Conservation (phyloP, 1,139 yeast genomes). For the Saccharomycopsis phalli region DNA sequence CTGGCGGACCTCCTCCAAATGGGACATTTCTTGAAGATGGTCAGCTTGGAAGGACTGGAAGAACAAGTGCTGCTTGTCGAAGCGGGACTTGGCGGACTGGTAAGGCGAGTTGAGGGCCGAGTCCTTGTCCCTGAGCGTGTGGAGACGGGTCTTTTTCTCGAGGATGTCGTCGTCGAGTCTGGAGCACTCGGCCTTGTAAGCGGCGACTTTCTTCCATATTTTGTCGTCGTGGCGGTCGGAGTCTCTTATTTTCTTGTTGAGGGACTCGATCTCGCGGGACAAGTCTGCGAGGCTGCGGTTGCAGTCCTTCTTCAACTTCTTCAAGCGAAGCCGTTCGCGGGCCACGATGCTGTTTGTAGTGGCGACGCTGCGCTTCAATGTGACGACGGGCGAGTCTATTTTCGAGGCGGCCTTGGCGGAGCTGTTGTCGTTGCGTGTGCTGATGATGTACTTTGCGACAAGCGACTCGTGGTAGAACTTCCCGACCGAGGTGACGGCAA, state of each 20-base stretch:
- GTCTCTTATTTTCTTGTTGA: constrained; percentile 42
- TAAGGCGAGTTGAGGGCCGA: constrained; percentile 33
- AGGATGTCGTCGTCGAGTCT: constrained; percentile 34
- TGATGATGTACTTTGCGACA: constrained; percentile 15
- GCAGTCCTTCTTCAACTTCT: constrained; percentile 56
- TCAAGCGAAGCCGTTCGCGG: constrained; percentile 41
- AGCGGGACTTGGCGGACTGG: constrained; percentile 33
- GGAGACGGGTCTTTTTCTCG: constrained; percentile 31
- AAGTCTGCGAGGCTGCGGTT: constrained; percentile 44
- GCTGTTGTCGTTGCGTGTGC: constrained; percentile 6
- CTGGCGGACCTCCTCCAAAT: constrained; percentile 22
- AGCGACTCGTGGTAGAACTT: constrained; percentile 23
- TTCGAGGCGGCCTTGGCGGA: constrained; percentile 1
- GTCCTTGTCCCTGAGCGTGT: constrained; percentile 28
- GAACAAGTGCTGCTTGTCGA: constrained; percentile 23
- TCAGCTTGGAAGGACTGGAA: neutral
- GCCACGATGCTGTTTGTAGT: constrained; percentile 51
- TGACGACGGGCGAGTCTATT: constrained; percentile 39
- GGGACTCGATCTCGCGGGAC: constrained; percentile 48
- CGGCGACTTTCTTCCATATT: constrained; percentile 35
- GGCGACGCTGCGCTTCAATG: constrained; percentile 53
- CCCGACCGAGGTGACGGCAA: constrained; percentile 28
- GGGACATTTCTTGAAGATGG: constrained; percentile 26
- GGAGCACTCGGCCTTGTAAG: constrained; percentile 33
- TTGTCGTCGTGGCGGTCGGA: constrained; percentile 38